A percentile compares a stretch with the other conserved stretches of the same genome.
phyloP scores from a whole-genome alignment of 306 rosid genomes.

The Fagus crenata region DNA sequence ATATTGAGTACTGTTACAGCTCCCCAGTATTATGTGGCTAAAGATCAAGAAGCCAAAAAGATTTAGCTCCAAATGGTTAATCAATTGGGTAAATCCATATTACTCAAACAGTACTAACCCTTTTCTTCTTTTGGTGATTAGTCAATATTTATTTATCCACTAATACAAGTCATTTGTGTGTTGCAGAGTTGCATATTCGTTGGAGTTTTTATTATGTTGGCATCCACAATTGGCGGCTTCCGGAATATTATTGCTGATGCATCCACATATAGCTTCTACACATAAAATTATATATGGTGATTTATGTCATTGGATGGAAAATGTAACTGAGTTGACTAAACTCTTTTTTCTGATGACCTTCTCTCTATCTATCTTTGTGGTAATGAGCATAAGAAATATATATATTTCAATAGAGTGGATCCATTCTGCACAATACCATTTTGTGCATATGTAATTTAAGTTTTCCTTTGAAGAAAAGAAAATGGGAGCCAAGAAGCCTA shows the following conservation, averaged over 20 bases:
- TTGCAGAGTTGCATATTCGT: slow-evolving; percentile 61
- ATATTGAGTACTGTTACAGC: slow-evolving; percentile 46
- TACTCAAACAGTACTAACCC: slow-evolving; percentile 5
- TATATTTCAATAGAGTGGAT: background rate
- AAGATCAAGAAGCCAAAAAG: slow-evolving; percentile 82
- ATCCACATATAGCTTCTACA: slow-evolving; percentile 80
- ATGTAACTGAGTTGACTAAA: background rate
- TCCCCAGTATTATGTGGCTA: slow-evolving; percentile 91
- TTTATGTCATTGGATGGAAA: background rate
- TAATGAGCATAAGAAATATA: background rate
- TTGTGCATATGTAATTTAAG: background rate
- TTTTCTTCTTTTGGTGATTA: slow-evolving; percentile 7
- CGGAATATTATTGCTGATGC: slow-evolving; percentile 78
- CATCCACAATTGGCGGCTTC: slow-evolving; percentile 87
- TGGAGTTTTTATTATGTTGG: slow-evolving; percentile 87
- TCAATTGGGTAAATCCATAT: slow-evolving; percentile 73
- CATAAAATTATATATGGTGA: slow-evolving; percentile 30
- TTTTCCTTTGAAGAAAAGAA: background rate
- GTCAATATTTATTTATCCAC: background rate
- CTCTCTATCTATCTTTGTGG: background rate
- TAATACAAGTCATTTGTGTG: slow-evolving; percentile 11
- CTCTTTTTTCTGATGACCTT: background rate
- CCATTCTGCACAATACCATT: background rate
- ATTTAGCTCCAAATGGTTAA: slow-evolving; percentile 73
- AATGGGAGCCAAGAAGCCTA: too few relatives aligned